A percentile compares a stretch with the other conserved stretches of the same genome.
phyloP scores from a whole-genome alignment of 176 grass and related monocot species.

The Alloteropsis semialata region DNA sequence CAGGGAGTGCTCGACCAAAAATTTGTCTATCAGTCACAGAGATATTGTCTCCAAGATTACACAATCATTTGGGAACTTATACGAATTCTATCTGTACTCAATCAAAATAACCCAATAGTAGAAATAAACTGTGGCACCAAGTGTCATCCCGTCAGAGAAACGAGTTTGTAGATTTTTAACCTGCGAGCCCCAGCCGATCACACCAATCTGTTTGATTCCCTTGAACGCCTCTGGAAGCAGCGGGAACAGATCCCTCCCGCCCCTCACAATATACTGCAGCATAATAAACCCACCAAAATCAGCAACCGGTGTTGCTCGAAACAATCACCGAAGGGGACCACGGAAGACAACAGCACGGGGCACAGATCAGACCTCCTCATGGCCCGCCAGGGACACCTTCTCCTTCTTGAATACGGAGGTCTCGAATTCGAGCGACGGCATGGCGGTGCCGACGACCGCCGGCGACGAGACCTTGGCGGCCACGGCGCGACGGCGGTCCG shows the following conservation, averaged over 20 bases:
- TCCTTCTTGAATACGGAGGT: constrained; percentile 79
- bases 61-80: background rate
- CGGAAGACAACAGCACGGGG: background rate
- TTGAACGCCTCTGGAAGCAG: constrained; percentile 74
- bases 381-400: constrained; percentile 64
- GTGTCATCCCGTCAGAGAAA: background rate
- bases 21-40: background rate
- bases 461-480: constrained; percentile 39
- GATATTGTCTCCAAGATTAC: background rate
- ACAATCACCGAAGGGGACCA: too few relatives aligned
- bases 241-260: constrained; percentile 67
- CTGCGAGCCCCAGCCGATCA: constrained; percentile 79
- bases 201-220: constrained; percentile 78
- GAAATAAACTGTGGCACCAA: background rate
- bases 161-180: constrained; percentile 16
- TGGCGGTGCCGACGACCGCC: constrained; percentile 32
- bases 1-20: background rate
- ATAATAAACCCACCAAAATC: background rate
- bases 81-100: background rate
- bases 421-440: constrained; percentile 65
- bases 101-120: background rate
- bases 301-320: background rate
- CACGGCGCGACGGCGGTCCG: constrained; percentile 20
- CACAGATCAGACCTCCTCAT: constrained; percentile 52
- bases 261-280: constrained; percentile 71